Evolutionary conservation across 495 filamentous ascomycete species (phyloP).

Genomic region (Darksidea phi): DNA sequence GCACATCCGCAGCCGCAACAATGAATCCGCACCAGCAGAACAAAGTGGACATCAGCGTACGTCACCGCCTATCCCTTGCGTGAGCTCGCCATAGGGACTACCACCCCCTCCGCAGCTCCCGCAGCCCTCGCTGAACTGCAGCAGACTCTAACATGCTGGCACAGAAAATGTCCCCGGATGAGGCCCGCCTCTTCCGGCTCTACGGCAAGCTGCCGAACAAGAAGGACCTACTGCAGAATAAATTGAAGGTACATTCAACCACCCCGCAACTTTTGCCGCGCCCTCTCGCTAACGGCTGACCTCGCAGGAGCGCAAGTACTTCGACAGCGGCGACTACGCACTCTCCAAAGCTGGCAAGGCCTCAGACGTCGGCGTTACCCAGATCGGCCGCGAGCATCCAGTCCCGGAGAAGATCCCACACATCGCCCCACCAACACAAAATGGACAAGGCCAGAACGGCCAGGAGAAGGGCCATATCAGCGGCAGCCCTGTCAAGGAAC

Average conservation of each 20-base stretch:
- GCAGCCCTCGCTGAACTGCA: not conserved
- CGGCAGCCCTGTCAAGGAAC: constrained; percentile 83
- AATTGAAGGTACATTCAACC: constrained; percentile 65
- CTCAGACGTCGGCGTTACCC: constrained; percentile 87
- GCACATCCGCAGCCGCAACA: constrained; percentile 37
- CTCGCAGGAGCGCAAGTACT: constrained; percentile 93
- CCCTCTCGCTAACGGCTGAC: constrained; percentile 19
- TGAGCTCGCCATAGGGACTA: not conserved
- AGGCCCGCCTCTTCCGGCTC: constrained; percentile 90
- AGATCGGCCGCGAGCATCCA: constrained; percentile 90
- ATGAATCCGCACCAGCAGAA: constrained; percentile 98
- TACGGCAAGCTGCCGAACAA: constrained; percentile 97
- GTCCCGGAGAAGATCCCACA: constrained; percentile 97
- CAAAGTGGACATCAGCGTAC: constrained; percentile 91
- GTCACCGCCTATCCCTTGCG: constrained; percentile 42
- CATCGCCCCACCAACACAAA: constrained; percentile 62
- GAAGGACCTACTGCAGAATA: constrained; percentile 95
- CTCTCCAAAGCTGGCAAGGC: constrained; percentile 98
- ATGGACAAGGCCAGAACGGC: constrained; percentile 49
- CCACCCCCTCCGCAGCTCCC: constrained; percentile 1
- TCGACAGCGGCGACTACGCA: constrained; percentile 96
- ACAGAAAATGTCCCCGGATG: constrained; percentile 83
- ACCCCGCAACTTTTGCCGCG: not conserved
- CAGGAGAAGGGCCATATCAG: constrained; percentile 45
- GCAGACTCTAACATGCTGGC: constrained; percentile 17